Base-by-base conservation (phyloP, 176 grass and related monocot genomes). In the Aegilops sharonensis region DNA sequence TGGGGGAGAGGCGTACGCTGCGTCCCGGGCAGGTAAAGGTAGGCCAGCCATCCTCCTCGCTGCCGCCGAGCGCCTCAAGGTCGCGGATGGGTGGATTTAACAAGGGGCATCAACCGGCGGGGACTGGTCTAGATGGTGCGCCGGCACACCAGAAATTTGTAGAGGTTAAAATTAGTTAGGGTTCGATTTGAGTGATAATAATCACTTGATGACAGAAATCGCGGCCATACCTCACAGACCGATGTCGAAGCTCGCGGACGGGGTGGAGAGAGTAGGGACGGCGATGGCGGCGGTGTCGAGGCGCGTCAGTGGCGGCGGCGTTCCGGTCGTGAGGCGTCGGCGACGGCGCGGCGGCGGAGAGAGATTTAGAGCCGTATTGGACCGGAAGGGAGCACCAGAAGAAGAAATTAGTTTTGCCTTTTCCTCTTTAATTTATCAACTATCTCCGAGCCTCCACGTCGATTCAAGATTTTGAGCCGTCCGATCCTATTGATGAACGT, bases 31-130 rank as follows among this genome's bases (percentile, higher is more conserved):
- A 81, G 77, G 88, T 15, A 89, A 78, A 42, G 88, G 83, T 40
- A 76, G 32, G 32, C 88, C 88, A 12, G 83, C 83, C 88, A 89
- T 85, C 83, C 60, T 85, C 77, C 36, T 85, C 62, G 45, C 27
- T 17, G 77, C 34, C 61, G 57, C 47, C 11, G 37, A 87, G 11
- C 78, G 18, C 68, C 68, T 85, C 37, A n/a, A 9, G 42, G 18
- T 52, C 64, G 42, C 63, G 47, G 42, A 21, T 17, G 27, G 74
- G 74, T 17, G 74, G 74, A 31, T 29, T 21, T 48, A 34, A 20
- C 74, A 12, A 77, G 9, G 47, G 47, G 48, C 74, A 56, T 77
- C 47, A 77, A 77, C 45, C 74, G 17, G 72, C 43, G 48, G 72
- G 45, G 25, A 8, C 45, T 9, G 72, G 48, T 76, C 72, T 76